Evolutionary conservation across 2,329 filamentous ascomycete genomes (phyloP).

Genomic region (Tolypocladium endophyticum): DNA sequence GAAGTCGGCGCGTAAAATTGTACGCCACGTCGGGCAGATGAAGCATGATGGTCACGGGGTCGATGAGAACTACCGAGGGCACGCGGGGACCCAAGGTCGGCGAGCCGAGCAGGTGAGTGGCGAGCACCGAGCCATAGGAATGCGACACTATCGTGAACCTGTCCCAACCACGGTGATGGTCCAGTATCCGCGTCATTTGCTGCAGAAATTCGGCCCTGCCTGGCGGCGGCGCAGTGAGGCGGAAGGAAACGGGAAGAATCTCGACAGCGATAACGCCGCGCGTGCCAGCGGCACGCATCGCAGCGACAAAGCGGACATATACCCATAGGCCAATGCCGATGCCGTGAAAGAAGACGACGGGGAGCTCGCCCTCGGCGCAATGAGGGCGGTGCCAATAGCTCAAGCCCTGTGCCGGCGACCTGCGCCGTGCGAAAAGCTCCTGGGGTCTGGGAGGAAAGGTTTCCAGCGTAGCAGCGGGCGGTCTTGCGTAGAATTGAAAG

Average conservation of each 20-base stretch:
- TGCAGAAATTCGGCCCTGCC: constrained; percentile 40
- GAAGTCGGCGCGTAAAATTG: constrained; percentile 52
- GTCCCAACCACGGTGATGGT: constrained; percentile 47
- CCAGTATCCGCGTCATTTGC: constrained; percentile 46
- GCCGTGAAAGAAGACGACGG: constrained; percentile 60
- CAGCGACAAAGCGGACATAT: constrained; percentile 46
- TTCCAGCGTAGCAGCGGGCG: constrained; percentile 11
- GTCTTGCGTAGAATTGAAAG: constrained; percentile 40
- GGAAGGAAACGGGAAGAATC: constrained; percentile 53
- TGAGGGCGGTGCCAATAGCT: constrained; percentile 60
- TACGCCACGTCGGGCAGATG: constrained; percentile 61
- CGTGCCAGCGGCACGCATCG: constrained; percentile 29
- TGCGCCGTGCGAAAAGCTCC: constrained; percentile 29
- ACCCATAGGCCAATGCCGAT: constrained; percentile 59
- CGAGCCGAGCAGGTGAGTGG: constrained; percentile 49
- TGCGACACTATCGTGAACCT: constrained; percentile 52
- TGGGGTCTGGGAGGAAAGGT: constrained; percentile 51
- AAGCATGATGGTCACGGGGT: constrained; percentile 57
- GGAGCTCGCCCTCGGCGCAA: constrained; percentile 33
- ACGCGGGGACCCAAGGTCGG: constrained; percentile 38
- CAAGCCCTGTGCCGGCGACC: constrained; percentile 37
- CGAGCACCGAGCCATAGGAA: constrained; percentile 53
- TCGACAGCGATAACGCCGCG: constrained; percentile 51
- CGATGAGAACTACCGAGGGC: constrained; percentile 34
- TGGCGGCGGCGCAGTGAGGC: constrained; percentile 45